Percentiles rank a stretch among this genome's conserved stretches.
Conservation (phyloP, 1,284 basidiomycete species). For the Lignosus rhinocerotis region DNA sequence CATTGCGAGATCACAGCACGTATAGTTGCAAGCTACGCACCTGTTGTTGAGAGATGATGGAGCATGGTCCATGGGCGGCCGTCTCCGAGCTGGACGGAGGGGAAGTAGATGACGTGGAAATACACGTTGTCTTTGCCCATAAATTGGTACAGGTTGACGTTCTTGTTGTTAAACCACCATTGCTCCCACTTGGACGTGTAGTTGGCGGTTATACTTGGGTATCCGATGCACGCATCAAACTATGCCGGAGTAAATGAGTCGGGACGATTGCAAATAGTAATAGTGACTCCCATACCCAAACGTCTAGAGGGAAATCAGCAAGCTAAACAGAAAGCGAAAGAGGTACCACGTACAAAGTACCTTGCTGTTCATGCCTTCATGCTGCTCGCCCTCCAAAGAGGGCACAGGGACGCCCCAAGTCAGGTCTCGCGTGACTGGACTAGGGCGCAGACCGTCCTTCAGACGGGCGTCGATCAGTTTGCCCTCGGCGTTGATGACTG, state of each 20-base stretch:
- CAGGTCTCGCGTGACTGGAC: constrained; percentile 92
- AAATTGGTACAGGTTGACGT: constrained; percentile 96
- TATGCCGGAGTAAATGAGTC: constrained; percentile 31
- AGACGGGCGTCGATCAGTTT: constrained; percentile 91
- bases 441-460: constrained; percentile 85
- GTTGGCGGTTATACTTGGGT: constrained; percentile 96
- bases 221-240: constrained; percentile 99
- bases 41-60: constrained; percentile 94
- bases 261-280: background rate
- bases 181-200: constrained; percentile 94
- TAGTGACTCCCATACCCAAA: constrained; percentile 65
- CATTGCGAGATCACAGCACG: background rate
- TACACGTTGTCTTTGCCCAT: constrained; percentile 99
- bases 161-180: constrained; percentile 96
- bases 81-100: constrained; percentile 88
- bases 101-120: constrained; percentile 98
- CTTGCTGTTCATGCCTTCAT: constrained; percentile 88
- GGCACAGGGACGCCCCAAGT: constrained; percentile 97
- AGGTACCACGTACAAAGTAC: constrained; percentile 80
- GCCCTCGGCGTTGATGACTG: constrained; percentile 85
- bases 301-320: constrained; percentile 51
- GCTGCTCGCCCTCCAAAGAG: constrained; percentile 67
- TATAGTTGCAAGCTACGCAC: constrained; percentile 40
- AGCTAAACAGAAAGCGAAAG: constrained; percentile 3
- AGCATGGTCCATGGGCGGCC: constrained; percentile 92